A percentile compares a stretch with the other conserved stretches of the same genome.
Evolutionary conservation across 768 basidiomycete genomes (phyloP).

Genomic region (Leccinum uliginosum): DNA sequence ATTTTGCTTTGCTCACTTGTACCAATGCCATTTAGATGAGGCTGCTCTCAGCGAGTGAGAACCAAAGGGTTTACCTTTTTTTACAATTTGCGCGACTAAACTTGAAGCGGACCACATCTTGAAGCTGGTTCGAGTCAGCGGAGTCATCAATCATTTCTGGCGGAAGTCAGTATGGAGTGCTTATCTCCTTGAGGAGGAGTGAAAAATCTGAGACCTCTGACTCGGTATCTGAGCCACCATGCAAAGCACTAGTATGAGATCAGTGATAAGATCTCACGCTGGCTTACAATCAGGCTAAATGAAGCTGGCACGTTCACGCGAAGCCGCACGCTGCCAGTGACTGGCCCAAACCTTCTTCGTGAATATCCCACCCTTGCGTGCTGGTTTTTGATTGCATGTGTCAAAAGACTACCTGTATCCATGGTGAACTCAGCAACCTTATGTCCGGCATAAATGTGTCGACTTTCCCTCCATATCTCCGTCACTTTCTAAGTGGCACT

Average conservation of each 20-base stretch:
- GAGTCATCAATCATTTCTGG: background rate
- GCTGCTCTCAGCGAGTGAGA: background rate
- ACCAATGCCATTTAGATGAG: background rate
- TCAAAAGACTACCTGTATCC: slow-evolving; percentile 16
- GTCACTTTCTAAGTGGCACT: background rate
- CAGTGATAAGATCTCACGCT: background rate
- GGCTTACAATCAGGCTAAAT: background rate
- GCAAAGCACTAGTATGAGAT: background rate
- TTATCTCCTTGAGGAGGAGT: background rate
- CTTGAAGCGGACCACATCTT: background rate
- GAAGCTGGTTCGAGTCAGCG: background rate
- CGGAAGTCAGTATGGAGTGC: background rate
- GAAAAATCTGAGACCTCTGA: background rate
- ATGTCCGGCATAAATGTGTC: slow-evolving; percentile 4
- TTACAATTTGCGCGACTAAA: background rate
- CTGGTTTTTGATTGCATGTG: background rate
- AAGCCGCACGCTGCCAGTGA: background rate
- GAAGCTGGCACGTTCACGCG: background rate
- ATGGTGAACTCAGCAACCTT: slow-evolving; percentile 18
- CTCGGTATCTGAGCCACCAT: background rate
- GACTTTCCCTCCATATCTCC: slow-evolving; percentile 8
- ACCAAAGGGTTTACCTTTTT: background rate
- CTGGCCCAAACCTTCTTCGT: background rate
- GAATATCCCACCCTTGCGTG: background rate
- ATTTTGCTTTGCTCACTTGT: background rate